Evolutionary conservation across 1,139 yeast genomes (phyloP), one percentile per base, ranked within the genome.

Genomic region (Yamadazyma kanchanaburiensis): DNA sequence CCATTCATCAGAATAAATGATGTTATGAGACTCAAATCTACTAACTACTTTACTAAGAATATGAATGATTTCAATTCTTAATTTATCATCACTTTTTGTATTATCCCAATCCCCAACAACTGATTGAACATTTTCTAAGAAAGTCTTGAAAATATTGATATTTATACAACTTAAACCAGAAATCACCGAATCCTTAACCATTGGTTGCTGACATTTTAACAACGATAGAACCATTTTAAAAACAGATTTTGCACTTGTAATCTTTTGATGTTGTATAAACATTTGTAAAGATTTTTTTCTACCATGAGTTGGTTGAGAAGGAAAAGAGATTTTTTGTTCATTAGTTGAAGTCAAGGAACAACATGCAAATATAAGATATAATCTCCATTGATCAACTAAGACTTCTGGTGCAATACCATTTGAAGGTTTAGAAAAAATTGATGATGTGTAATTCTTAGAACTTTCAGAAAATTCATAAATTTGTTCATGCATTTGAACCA

Each of bases 221-320:
- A 91, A 60, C 0, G 96, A 96, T 24, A 87, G 62, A 0, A 88
- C 94, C 83, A 91, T 80, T 34, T 84, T 71, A 58, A 94, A 94
- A 2, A 94, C 80, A 0, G 95, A 82, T 40, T 84, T 80, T 0
- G 96, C 97, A 40, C 96, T 86, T 0, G 95, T 89, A 32, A 94
- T 89, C 31, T 87, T 81, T 49, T 88, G 95, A 48, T 86, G 95
- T 44, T 87, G 95, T 28, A 86, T 81, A 45, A 82, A 78, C 49
- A 85, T 73, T 43, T 85, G 89, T 50, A 80, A 74, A 1, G 91
- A 80, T 45, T 72, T 78, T 45, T 87, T 88, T 33, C 88, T 58
- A 1, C 79, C 77, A 45, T 80, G 88, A 4, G 70, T 60, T n/a
- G 73, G 71, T 35, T 64, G 67, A 11, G 53, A 58, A 70, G 95